Evolutionary conservation across 2,329 filamentous ascomycete genomes (phyloP).

Genomic region (Raffaelea ambrosiae): DNA sequence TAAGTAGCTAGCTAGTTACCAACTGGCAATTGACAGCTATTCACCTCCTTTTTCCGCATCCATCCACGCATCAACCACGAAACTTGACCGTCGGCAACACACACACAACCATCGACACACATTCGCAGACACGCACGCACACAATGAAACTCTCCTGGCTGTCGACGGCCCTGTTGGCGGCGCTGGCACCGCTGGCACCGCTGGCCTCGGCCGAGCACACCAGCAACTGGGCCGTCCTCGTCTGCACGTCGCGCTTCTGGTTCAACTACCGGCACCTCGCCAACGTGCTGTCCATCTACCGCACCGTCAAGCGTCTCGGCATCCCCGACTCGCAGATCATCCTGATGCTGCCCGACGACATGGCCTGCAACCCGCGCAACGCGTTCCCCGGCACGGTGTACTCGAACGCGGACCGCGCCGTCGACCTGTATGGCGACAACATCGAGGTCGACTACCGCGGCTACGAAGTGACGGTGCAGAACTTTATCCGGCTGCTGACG

Average conservation of each 20-base stretch:
- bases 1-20: too few relatives aligned
- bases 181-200: slow-evolving; percentile 39
- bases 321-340: slow-evolving; percentile 99
- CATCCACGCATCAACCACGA: too few relatives aligned
- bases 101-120: too few relatives aligned
- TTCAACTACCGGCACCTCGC: slow-evolving; percentile 99
- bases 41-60: too few relatives aligned
- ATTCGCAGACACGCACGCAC: too few relatives aligned
- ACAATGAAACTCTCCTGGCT: slow-evolving; percentile 44
- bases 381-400: slow-evolving; percentile 97
- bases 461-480: slow-evolving; percentile 98
- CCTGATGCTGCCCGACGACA: slow-evolving; percentile 98
- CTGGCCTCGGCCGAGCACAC: slow-evolving; percentile 65
- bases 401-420: slow-evolving; percentile 91
- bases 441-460: slow-evolving; percentile 98
- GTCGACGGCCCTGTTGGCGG: slow-evolving; percentile 37
- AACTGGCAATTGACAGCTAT: too few relatives aligned
- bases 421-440: slow-evolving; percentile 96
- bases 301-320: slow-evolving; percentile 93
- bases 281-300: slow-evolving; percentile 94
- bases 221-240: slow-evolving; percentile 98
- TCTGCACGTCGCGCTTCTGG: slow-evolving; percentile 97
- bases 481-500: slow-evolving; percentile 91
- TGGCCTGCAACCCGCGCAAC: slow-evolving; percentile 98
- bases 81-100: too few relatives aligned